phyloP scores from a whole-genome alignment of 495 filamentous ascomycete species.

The Hypoxylon rickii region DNA sequence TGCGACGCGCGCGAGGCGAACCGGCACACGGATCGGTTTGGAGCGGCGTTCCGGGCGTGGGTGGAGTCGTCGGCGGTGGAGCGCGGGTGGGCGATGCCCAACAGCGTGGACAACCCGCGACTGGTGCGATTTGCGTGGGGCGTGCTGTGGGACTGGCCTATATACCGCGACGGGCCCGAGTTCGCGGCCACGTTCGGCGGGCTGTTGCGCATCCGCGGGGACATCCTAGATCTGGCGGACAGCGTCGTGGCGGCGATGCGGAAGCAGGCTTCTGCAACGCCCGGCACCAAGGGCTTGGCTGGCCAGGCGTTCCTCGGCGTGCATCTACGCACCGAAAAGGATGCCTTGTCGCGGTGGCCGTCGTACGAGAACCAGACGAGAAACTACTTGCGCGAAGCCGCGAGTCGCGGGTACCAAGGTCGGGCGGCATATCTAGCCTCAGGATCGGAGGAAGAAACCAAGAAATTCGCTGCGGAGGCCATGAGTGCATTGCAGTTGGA shows the following conservation, averaged over 20 bases:
- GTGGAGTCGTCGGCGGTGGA: conserved; percentile 22
- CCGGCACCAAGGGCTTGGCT: background rate
- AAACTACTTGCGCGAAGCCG: conserved; percentile 40
- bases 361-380: conserved; percentile 46
- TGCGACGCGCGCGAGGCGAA: conserved; percentile 52
- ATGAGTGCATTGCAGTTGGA: conserved; percentile 9
- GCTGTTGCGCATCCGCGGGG: conserved; percentile 42
- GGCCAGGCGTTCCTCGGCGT: conserved; percentile 38
- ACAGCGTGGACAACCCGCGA: conserved; percentile 35
- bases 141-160: conserved; percentile 51
- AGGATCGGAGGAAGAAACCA: conserved; percentile 44
- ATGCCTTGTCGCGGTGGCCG: conserved; percentile 48
- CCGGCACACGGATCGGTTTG: conserved; percentile 50
- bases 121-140: conserved; percentile 50
- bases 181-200: conserved; percentile 48
- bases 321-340: conserved; percentile 49
- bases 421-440: conserved; percentile 47
- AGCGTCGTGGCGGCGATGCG: conserved; percentile 37
- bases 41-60: conserved; percentile 38
- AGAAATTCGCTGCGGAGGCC: conserved; percentile 36
- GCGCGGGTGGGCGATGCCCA: conserved; percentile 27
- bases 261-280: conserved; percentile 21
- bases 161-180: conserved; percentile 49
- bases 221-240: conserved; percentile 44
- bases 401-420: conserved; percentile 33